A percentile compares a stretch with the other conserved stretches of the same genome.
Evolutionary conservation across 139 green algal species (phyloP).

Genomic region (Volvox reticuliferus): DNA sequence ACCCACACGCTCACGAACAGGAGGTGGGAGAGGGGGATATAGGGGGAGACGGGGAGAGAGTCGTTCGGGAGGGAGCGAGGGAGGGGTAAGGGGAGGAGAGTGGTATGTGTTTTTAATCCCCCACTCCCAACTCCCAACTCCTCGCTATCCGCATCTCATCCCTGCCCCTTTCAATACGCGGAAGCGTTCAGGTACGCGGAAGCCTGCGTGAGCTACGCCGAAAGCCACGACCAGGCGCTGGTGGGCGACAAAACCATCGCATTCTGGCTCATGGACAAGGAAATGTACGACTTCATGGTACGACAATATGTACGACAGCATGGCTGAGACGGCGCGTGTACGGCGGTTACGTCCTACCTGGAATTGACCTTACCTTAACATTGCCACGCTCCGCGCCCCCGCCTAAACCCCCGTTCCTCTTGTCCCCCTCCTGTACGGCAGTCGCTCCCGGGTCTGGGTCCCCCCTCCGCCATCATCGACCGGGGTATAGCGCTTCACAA

Average conservation of each 20-base stretch:
- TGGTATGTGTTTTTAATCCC: not conserved
- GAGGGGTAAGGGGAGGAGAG: not conserved
- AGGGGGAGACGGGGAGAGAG: not conserved
- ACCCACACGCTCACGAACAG: conserved; percentile 96
- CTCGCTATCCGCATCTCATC: not conserved
- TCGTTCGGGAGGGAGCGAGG: not conserved
- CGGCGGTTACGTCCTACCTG: too few relatives aligned
- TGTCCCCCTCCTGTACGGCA: not conserved
- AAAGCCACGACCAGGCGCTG: conserved; percentile 95
- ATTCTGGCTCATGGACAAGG: conserved; percentile 99
- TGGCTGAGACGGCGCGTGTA: too few relatives aligned
- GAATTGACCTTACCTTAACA: too few relatives aligned
- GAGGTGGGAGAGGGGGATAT: conserved; percentile 7
- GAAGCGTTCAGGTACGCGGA: conserved; percentile 90
- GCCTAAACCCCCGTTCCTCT: not conserved
- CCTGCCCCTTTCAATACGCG: not conserved
- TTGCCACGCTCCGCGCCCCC: too few relatives aligned
- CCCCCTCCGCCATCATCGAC: conserved; percentile 76
- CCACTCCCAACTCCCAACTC: not conserved
- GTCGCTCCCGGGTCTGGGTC: conserved; percentile 47
- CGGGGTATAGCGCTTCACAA: conserved; percentile 98
- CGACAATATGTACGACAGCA: not conserved
- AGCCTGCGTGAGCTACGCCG: conserved; percentile 92
- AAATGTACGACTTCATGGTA: conserved; percentile 98
- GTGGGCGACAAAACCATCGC: conserved; percentile 99